A percentile compares a stretch with the other conserved stretches of the same genome.
Evolutionary conservation across 1,284 basidiomycete genomes (phyloP).

Genomic region (Melampsora americana): DNA sequence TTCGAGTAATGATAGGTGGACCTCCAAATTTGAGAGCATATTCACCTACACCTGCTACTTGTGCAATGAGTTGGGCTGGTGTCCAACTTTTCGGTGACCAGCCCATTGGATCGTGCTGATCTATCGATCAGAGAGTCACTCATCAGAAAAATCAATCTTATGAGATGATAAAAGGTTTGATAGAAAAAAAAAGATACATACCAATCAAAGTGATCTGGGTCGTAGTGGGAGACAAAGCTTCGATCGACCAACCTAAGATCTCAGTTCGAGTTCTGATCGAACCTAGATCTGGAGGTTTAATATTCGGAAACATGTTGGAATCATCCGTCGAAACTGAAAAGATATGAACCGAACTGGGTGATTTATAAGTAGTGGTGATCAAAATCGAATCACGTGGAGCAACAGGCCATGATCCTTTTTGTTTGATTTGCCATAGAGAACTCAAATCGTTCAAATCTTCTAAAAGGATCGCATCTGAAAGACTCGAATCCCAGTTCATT

Average conservation of each 20-base stretch:
- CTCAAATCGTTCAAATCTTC: conserved; percentile 90
- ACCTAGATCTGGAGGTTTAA: conserved; percentile 68
- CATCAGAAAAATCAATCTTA: too few relatives aligned
- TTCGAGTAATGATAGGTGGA: conserved; percentile 79
- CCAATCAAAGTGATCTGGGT: conserved; percentile 81
- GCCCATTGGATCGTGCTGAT: conserved; percentile 94
- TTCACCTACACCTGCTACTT: conserved; percentile 83
- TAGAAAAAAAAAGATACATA: too few relatives aligned
- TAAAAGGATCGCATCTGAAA: conserved; percentile 77
- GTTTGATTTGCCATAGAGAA: conserved; percentile 84
- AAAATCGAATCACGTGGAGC: conserved; percentile 87
- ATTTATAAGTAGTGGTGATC: conserved; percentile 94
- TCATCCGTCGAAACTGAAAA: conserved; percentile 95
- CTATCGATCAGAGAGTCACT: conserved; percentile 56
- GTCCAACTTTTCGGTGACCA: conserved; percentile 95
- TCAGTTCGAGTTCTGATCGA: conserved; percentile 91
- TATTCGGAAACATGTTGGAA: conserved; percentile 73
- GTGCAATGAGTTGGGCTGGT: conserved; percentile 71
- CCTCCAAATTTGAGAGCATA: conserved; percentile 92
- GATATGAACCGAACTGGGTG: conserved; percentile 87
- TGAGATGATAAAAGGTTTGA: too few relatives aligned
- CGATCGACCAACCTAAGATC: conserved; percentile 94
- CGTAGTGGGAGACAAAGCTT: conserved; percentile 89
- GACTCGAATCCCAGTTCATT: conserved; percentile 81
- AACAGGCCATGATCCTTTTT: conserved; percentile 83